Conservation (phyloP, 257 asterid genomes). For the Fraxinus pennsylvanica region DNA sequence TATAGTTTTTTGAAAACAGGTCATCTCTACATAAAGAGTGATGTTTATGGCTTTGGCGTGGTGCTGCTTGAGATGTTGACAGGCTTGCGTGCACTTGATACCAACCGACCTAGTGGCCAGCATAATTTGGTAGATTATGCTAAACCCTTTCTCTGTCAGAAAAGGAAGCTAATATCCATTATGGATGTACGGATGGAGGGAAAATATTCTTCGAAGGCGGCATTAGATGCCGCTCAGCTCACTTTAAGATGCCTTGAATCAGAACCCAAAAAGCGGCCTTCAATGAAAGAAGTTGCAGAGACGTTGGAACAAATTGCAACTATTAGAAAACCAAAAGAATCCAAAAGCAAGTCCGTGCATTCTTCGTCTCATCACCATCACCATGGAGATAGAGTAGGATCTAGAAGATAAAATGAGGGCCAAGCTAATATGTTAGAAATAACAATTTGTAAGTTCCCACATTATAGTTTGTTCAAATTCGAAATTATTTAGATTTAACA, state of each 20-base stretch:
- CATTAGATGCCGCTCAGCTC: slow-evolving; percentile 27
- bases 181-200: slow-evolving; percentile 30
- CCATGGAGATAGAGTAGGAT: background rate
- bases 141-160: slow-evolving; percentile 23
- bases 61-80: slow-evolving; percentile 32
- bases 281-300: slow-evolving; percentile 30
- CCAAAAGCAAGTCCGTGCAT: background rate
- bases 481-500: too few species aligned
- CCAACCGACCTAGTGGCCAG: slow-evolving; percentile 20
- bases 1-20: slow-evolving; percentile 13
- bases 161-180: slow-evolving; percentile 25
- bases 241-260: slow-evolving; percentile 24
- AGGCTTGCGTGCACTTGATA: slow-evolving; percentile 25
- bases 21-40: slow-evolving; percentile 31
- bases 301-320: slow-evolving; percentile 25
- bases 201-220: slow-evolving; percentile 27
- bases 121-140: slow-evolving; percentile 29
- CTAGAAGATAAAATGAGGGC: too few species aligned
- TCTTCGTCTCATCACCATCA: slow-evolving; percentile 10
- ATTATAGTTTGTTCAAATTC: too few species aligned
- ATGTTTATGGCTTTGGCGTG: slow-evolving; percentile 31
- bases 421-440: too few species aligned
- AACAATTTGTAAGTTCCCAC: too few species aligned
- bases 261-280: slow-evolving; percentile 26
- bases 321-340: slow-evolving; percentile 20